Evolutionary conservation across 352 stramenopile genomes (phyloP).

Genomic region (Thalassiosira livingstoniorum): DNA sequence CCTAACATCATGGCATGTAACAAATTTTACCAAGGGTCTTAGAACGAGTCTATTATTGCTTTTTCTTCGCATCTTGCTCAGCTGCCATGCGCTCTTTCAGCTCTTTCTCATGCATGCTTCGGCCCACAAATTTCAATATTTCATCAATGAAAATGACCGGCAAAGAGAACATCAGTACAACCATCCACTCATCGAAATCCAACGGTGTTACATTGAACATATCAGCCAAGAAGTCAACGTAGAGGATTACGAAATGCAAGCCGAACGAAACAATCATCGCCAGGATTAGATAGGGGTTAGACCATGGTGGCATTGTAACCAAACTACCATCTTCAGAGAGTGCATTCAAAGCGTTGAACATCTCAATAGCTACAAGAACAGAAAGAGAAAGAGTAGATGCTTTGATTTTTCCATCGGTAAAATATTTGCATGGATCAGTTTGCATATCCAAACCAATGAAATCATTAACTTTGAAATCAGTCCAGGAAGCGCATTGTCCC

Average conservation of each 20-base stretch:
- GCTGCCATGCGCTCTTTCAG: slow-evolving; percentile 38
- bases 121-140: slow-evolving; percentile 92
- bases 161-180: slow-evolving; percentile 92
- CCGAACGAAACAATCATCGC: slow-evolving; percentile 93
- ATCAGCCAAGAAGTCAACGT: slow-evolving; percentile 91
- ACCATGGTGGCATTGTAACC: slow-evolving; percentile 92
- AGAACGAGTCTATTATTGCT: slow-evolving; percentile 40
- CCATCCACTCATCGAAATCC: slow-evolving; percentile 91
- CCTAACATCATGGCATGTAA: too few species aligned
- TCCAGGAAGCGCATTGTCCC: slow-evolving; percentile 91
- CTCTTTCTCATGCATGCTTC: slow-evolving; percentile 75
- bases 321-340: slow-evolving; percentile 89
- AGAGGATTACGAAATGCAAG: slow-evolving; percentile 94
- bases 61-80: slow-evolving; percentile 43
- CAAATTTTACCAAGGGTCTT: too few species aligned
- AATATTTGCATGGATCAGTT: slow-evolving; percentile 91
- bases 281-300: slow-evolving; percentile 93
- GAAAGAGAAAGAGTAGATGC: slow-evolving; percentile 93
- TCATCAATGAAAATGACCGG: slow-evolving; percentile 95
- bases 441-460: slow-evolving; percentile 78
- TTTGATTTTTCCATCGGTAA: slow-evolving; percentile 91
- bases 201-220: slow-evolving; percentile 94
- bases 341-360: slow-evolving; percentile 95
- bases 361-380: slow-evolving; percentile 94
- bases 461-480: slow-evolving; percentile 90